Evolutionary conservation across 192 early-diverging fungal species (phyloP), one percentile per base, ranked within the genome.

Genomic region (Diversispora epigaea): DNA sequence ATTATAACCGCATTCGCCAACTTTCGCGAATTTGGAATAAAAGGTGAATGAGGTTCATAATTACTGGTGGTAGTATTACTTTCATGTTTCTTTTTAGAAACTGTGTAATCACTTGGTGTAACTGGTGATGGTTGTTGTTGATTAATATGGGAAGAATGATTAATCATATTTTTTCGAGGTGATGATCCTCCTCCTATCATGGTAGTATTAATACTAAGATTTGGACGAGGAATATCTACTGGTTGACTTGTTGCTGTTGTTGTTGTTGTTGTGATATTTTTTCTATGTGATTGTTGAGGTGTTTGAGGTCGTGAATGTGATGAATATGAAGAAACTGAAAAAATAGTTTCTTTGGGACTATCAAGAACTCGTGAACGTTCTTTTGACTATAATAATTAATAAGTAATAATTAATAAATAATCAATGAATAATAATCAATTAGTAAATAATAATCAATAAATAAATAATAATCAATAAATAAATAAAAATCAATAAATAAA

Each of bases 1-100:
- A 83, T 45, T 15, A 83, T 83, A 9, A 83, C 80, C 21, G 82
- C 82, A 52, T 83, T 74, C 4, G 79, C 79, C 14, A 83, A 76
- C 32, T 55, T 56, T 41, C 73, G 56, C 0, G 78, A 76, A n/a
- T 60, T 74, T 45, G 70, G 78, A 17, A 78, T 79, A 43, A 77
- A 56, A 0, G 77, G 79, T 3, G 82, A 76, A 11, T 66, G 60
- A 25, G 71, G 65, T 3, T 68, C 60, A 56, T 49, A 60, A 40
- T 77, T 21, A 25, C 75, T 32, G 39, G n/a, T 57, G 40, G 69
- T 76, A 2, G 72, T 17, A 76, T 0, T 32, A 32, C 79, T 83
- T 57, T 80, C 82, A 45, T 80, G 82, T 39, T 69, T 75, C 41
- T 76, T 75, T 39, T 76, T 66, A 4, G 82, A 76, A n/a, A 80